Conservation (phyloP, 345 rosid species). For the Lepidium africanum region DNA sequence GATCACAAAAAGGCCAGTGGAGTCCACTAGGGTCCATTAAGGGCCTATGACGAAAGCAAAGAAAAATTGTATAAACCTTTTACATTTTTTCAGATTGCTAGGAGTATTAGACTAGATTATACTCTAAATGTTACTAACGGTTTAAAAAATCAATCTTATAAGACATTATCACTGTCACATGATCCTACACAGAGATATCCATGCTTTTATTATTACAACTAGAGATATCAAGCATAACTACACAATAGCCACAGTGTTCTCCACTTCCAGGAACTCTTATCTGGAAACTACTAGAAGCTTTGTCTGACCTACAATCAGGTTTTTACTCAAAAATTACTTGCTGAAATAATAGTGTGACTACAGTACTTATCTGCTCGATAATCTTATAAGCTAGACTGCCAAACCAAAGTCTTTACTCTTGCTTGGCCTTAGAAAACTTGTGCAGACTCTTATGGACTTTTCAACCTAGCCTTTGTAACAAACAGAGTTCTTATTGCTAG, state of each 20-base stretch:
- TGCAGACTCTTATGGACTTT: conserved; percentile 18
- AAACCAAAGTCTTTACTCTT: conserved; percentile 3
- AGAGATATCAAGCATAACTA: conserved; percentile 3
- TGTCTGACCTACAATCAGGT: conserved; percentile 2
- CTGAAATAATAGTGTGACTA: not conserved
- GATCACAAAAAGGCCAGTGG: too few species aligned
- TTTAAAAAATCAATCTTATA: too few species aligned
- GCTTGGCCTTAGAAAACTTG: conserved; percentile 1
- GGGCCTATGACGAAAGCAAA: too few species aligned
- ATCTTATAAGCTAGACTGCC: not conserved
- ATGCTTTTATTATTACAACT: conserved; percentile 14
- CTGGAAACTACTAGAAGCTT: conserved; percentile 6
- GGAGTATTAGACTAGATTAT: too few species aligned
- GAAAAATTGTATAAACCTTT: too few species aligned
- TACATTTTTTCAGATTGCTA: too few species aligned
- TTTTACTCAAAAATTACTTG: not conserved
- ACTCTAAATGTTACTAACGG: too few species aligned
- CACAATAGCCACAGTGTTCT: not conserved
- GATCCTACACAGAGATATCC: not conserved
- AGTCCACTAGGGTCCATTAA: too few species aligned
- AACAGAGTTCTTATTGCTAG: conserved; percentile 55
- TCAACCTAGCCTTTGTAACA: conserved; percentile 33
- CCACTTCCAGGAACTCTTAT: not conserved
- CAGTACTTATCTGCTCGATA: not conserved
- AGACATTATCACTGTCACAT: not conserved